Evolutionary conservation across 106 monocot genomes (phyloP), one percentile per base, ranked within the genome.

Genomic region (Phalaenopsis equestris): DNA sequence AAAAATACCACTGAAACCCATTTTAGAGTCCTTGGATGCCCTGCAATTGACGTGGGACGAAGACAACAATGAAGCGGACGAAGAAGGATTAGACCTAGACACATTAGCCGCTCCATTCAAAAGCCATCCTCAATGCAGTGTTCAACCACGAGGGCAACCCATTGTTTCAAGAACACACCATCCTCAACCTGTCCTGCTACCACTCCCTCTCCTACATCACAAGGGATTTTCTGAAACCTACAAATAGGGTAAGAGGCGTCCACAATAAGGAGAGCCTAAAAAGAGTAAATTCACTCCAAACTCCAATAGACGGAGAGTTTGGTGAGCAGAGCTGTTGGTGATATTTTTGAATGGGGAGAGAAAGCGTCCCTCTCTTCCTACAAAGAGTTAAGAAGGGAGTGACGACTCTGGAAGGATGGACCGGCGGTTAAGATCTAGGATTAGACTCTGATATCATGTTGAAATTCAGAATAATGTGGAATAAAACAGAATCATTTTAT

Each of bases 1-100:
- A 43, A 16, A 94, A 82, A 21, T 94, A 78, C 84, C 94, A 37
- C 80, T 85, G 49, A 93, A 87, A 12, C 88, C 86, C 88, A 99
- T 83, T 6, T 80, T 37, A 10, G 80, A 46, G 77, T 92, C 94
- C 42, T 82, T 30, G 1, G 84, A 67, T 12, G 72, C n/a, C 48
- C 42, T 56, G 5, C 18, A 6, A 73, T 49, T 41, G 75, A 75
- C 37, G 0, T 75, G 68, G 3, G 84, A 77, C 0, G 83, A 49
- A 52, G 77, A 77, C 10, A 19, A 58, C 3, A 82, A 55, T 0
- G 84, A 46, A 6, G 87, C 42, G 3, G 82, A 24, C 57, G 80
- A 78, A 24, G 74, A 74, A 74, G 45, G 17, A 1, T 81, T 83
- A 23, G 82, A 30, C 49, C 18, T 73, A 6, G 88, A n/a, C 4